phyloP scores from a whole-genome alignment of 192 early-diverging fungal genomes.

The Coemansia sp. region DNA sequence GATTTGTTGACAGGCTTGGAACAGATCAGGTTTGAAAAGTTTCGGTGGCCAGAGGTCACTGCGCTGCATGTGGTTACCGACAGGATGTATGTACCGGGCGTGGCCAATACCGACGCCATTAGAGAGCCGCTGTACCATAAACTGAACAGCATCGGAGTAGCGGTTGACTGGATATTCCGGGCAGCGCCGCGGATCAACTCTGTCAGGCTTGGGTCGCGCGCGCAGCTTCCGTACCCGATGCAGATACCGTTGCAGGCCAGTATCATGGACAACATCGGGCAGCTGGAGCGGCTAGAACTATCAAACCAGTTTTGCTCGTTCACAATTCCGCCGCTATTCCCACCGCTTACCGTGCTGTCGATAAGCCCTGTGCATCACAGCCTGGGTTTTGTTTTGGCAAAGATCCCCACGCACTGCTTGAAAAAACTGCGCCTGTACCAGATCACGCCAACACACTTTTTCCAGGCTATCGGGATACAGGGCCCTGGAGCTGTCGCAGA shows the following conservation, averaged over 20 bases:
- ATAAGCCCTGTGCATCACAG: not conserved
- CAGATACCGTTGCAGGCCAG: constrained; percentile 6
- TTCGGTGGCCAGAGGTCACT: not conserved
- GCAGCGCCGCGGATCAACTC: not conserved
- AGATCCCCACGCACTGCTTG: not conserved
- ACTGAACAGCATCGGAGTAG: not conserved
- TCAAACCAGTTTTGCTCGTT: not conserved
- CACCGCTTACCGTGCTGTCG: constrained; percentile 2
- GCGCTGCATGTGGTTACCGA: not conserved
- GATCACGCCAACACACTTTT: not conserved
- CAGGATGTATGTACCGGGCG: not conserved
- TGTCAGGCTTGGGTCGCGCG: not conserved
- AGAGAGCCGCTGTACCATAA: constrained; percentile 3
- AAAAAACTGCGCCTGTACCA: not conserved
- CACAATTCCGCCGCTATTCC: constrained; percentile 8
- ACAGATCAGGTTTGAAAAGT: not conserved
- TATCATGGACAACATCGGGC: not conserved
- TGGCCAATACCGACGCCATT: not conserved
- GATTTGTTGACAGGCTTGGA: not conserved
- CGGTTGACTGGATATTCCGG: not conserved
- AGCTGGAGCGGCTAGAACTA: not conserved
- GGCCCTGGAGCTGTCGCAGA: not conserved
- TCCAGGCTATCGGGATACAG: not conserved
- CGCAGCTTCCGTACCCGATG: not conserved
- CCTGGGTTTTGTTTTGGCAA: not conserved